Evolutionary conservation across 768 basidiomycete species (phyloP), one percentile per base, ranked within the genome.

Genomic region (Tephrocybe sp.): DNA sequence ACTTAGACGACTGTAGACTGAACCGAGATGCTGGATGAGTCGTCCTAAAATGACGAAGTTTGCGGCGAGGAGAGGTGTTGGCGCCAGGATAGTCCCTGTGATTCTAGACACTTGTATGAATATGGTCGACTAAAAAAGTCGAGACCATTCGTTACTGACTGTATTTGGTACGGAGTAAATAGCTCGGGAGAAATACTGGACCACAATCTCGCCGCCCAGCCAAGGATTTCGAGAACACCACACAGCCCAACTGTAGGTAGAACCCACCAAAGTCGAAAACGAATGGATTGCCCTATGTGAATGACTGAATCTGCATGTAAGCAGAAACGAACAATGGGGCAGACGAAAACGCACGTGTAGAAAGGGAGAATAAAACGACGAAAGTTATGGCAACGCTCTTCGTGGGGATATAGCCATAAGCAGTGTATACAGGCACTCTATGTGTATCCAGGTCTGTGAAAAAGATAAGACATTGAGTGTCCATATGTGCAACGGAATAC

Each of bases 151-250:
- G n/a, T 9, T 36, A 24, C 45, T 30, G 14, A 78, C 75, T 76
- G 72, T 36, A 74, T 73, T 41, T 68, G 54, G 57, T 69, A 76
- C 0, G 73, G 65, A 4, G 51, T 55, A 7, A 32, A 18, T 4
- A 55, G 14, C 0, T 50, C 46, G 1, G 68, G 67, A 12, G 56
- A 58, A 43, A 58, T 62, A 34, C 68, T 74, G 1, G 76, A 79
- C 81, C 79, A 83, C 3, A 81, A 57, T 11, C 83, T 62, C 0
- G 68, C 83, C n/a, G 63, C 58, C 84, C 83, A 85, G 0, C 83
- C 83, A 1, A 78, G 43, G n/a, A 77, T 57, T 59, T 86, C 84
- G 10, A 76, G 58, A 2, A 76, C 9, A 10, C 79, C 80, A 41
- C 75, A 73, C 0, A 80, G 56, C 8, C 69, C 64, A 4, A 67